These are phyloP conservation scores for Citrullus amarus DNA, from an alignment of 306 rosid species.

Conservation along the genomic window DNA sequence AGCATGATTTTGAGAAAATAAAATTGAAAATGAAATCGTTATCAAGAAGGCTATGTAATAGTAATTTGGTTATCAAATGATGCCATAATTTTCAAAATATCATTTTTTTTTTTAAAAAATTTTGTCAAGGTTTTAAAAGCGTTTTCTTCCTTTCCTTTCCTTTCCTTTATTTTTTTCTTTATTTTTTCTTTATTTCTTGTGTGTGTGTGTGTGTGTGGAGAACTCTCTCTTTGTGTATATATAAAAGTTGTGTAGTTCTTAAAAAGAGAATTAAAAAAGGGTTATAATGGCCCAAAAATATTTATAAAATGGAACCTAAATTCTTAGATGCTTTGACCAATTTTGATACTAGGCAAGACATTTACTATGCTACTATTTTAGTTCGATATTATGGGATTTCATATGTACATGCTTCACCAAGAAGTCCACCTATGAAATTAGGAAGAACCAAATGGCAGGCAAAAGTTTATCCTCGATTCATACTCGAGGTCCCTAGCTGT, in stretches of 20 bases:
- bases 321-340: background rate
- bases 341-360: background rate
- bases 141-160: too few relatives aligned
- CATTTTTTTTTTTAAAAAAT: too few relatives aligned
- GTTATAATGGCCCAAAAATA: background rate
- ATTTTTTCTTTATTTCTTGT: too few relatives aligned
- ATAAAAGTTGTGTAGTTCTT: background rate
- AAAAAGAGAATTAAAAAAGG: background rate
- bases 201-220: too few relatives aligned
- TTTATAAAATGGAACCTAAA: background rate
- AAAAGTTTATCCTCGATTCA: background rate
- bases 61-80: background rate
- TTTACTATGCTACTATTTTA: background rate
- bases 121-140: too few relatives aligned
- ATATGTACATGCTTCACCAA: background rate
- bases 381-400: background rate
- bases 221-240: background rate
- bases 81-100: background rate
- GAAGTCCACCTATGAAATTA: background rate
- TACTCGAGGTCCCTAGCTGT: background rate
- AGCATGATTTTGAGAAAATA: too few relatives aligned
- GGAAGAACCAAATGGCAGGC: background rate
- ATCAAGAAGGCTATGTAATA: too few relatives aligned
- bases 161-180: too few relatives aligned
- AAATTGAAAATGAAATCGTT: too few relatives aligned